Conservation (phyloP, 805 yeast species). For the Cyberlindnera lachancei region DNA sequence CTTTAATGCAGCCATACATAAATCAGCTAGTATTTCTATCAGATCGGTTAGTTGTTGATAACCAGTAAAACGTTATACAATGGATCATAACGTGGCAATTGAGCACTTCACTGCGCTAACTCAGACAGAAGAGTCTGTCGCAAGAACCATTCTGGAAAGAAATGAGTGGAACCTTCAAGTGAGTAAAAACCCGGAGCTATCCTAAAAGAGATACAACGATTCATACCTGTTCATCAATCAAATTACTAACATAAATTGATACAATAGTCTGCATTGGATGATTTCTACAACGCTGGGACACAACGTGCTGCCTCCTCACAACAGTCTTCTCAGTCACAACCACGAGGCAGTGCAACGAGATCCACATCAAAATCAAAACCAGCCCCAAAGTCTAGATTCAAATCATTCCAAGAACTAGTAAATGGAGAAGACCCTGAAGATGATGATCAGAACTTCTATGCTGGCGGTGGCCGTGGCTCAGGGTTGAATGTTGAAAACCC, state of each 20-base stretch:
- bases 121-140: conserved; percentile 15
- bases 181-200: not conserved
- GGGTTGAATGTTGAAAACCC: conserved; percentile 79
- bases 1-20: too few species aligned
- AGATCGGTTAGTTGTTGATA: too few species aligned
- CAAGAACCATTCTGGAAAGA: conserved; percentile 15
- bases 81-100: conserved; percentile 8
- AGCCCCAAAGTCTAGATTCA: conserved; percentile 25
- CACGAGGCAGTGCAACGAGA: conserved; percentile 1
- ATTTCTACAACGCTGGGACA: conserved; percentile 23
- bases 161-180: conserved; percentile 23
- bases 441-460: conserved; percentile 55
- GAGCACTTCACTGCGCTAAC: conserved; percentile 16
- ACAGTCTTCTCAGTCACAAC: conserved; percentile 6
- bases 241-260: conserved; percentile 3
- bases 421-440: conserved; percentile 37
- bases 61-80: too few species aligned
- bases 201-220: not conserved
- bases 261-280: conserved; percentile 23
- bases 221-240: not conserved
- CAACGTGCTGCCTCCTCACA: conserved; percentile 4
- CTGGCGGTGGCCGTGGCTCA: conserved; percentile 65
- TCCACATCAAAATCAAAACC: conserved; percentile 1
- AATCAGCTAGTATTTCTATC: too few species aligned
- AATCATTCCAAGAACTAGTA: conserved; percentile 32